Base-by-base conservation (phyloP, 352 stramenopile genomes). In the Globisporangium sylvaticum region DNA sequence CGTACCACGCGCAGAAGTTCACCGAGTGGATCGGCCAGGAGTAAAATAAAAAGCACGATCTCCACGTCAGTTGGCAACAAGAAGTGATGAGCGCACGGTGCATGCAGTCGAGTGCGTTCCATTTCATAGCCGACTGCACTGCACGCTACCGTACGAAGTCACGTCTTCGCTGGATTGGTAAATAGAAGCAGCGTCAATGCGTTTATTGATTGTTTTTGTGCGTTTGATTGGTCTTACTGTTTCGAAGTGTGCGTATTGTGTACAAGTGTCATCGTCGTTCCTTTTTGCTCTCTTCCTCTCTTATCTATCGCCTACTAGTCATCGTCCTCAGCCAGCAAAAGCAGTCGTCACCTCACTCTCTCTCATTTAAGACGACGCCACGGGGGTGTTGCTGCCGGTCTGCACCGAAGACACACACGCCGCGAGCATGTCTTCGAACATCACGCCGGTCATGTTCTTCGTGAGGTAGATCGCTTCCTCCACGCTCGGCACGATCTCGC, bases 391-490 rank as follows among this genome's bases (percentile, higher is more conserved):
- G 37, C 37, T 70, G 60, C 39, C 5, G 15, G 68, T 82, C 62
- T 92, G 81, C 15, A 92, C 81, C 9, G 87, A 92, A 27, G 87
- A 90, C 42, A 95, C 85, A 55, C 87, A 95, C 7, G 87, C 83
- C 8, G 85, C 87, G 18, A 95, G 74, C 87, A 95, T 93, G 71
- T 95, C 87, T 70, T 95, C 87, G 55, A 95, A 94, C 85, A 95
- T 94, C 62, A 92, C 81, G 34, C 84, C 87, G 1, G 82, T 91
- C 87, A 95, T 94, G 72, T 90, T 84, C 60, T 86, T 88, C 42
- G 87, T 95, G 42, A 95, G 73, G 66, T 92, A 94, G 50, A 95
- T 89, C 52, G 81, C 84, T 57, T 93, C 84, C 24, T 85, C 82
- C 15, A 90, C 78, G 18, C 46, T 63, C n/a, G 66, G 44, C 4